Percentiles rank a stretch among this genome's conserved stretches.
phyloP scores from a whole-genome alignment of 768 basidiomycete genomes.

The Phallus indusiatus region DNA sequence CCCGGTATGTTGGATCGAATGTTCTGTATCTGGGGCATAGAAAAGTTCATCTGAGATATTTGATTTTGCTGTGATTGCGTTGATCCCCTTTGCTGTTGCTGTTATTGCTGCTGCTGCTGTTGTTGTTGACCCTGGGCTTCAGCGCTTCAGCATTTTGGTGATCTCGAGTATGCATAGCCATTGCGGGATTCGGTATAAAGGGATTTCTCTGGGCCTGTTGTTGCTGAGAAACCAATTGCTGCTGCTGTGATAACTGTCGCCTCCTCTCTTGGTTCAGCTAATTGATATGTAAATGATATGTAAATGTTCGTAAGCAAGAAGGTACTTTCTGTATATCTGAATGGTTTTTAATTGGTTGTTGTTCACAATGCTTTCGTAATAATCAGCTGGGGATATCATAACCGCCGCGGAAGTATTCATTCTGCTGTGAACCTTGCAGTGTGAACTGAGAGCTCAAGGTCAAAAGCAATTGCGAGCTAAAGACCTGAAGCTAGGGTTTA shows the following conservation, averaged over 20 bases:
- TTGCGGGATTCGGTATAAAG: conserved; percentile 1
- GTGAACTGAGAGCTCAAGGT: too few relatives aligned
- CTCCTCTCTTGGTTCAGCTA: conserved; percentile 16
- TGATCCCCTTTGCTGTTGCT: too few relatives aligned
- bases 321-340: conserved; percentile 28
- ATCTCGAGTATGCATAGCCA: background rate
- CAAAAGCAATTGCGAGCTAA: too few relatives aligned
- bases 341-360: too few relatives aligned
- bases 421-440: too few relatives aligned
- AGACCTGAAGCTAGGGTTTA: too few relatives aligned
- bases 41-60: conserved; percentile 32
- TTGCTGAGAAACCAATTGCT: conserved; percentile 9
- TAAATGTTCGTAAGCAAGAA: conserved; percentile 45
- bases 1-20: background rate
- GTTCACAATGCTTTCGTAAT: too few relatives aligned
- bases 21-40: conserved; percentile 9
- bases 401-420: too few relatives aligned
- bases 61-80: background rate
- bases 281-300: too few relatives aligned
- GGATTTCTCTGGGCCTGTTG: background rate
- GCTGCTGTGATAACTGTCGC: conserved; percentile 14
- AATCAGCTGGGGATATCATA: too few relatives aligned
- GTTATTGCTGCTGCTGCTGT: too few relatives aligned
- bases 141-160: background rate
- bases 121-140: background rate